Percentiles rank a stretch among this genome's conserved stretches.
Evolutionary conservation across 805 yeast genomes (phyloP).

Genomic region (Dipodascus geniculatus): DNA sequence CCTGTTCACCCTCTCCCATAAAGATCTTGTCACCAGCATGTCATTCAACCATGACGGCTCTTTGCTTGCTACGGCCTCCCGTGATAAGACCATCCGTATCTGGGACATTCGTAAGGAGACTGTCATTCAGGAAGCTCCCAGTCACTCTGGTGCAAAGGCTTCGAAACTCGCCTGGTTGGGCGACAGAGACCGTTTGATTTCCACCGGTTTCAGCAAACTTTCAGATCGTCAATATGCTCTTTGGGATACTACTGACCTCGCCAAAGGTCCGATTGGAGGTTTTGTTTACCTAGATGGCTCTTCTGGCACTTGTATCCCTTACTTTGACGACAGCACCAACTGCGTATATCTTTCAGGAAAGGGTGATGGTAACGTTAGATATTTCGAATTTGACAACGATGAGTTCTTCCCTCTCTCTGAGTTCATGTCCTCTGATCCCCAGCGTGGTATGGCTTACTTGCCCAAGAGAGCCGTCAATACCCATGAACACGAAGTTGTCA

Average conservation of each 20-base stretch:
- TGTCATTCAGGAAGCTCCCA: slow-evolving; percentile 70
- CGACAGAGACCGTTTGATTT: slow-evolving; percentile 66
- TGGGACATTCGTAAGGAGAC: slow-evolving; percentile 81
- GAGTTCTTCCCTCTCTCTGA: slow-evolving; percentile 78
- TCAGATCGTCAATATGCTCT: slow-evolving; percentile 93
- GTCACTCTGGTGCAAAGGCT: slow-evolving; percentile 88
- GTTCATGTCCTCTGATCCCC: slow-evolving; percentile 80
- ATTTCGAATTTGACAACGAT: slow-evolving; percentile 81
- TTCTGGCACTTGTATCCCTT: slow-evolving; percentile 89
- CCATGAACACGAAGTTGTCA: slow-evolving; percentile 73
- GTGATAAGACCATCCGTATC: slow-evolving; percentile 81
- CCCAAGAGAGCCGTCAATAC: slow-evolving; percentile 76
- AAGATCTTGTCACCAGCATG: slow-evolving; percentile 87
- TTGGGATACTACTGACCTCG: slow-evolving; percentile 74
- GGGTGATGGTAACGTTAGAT: slow-evolving; percentile 96
- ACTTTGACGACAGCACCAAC: slow-evolving; percentile 69
- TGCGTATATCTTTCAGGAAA: slow-evolving; percentile 88
- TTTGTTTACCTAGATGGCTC: slow-evolving; percentile 78
- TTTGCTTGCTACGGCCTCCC: slow-evolving; percentile 72
- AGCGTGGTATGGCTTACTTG: slow-evolving; percentile 86
- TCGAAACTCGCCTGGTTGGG: slow-evolving; percentile 89
- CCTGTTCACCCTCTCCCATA: slow-evolving; percentile 65
- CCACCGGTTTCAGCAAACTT: slow-evolving; percentile 88
- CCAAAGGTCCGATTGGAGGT: slow-evolving; percentile 79
- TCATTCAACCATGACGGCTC: slow-evolving; percentile 86